A percentile compares a stretch with the other conserved stretches of the same genome.
Conservation (phyloP, 2,329 filamentous ascomycete species). For the Tolypocladium ophioglossoides region DNA sequence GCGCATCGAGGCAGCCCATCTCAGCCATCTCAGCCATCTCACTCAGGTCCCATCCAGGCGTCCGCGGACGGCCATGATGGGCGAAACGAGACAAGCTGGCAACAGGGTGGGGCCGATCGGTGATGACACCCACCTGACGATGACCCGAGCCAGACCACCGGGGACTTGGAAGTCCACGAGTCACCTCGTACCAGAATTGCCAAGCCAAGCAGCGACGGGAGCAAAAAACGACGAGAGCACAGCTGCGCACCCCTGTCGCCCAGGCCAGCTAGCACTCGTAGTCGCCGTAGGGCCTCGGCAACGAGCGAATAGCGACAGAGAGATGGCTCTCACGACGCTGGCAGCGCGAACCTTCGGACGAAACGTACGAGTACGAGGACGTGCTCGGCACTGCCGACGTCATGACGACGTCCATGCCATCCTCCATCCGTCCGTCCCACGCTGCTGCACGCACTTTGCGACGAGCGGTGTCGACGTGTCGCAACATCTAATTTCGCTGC, state of each 20-base stretch:
- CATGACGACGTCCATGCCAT: background rate
- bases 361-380: background rate
- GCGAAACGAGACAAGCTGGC: background rate
- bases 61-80: too few relatives aligned
- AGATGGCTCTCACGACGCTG: background rate
- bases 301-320: background rate
- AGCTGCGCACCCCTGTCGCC: background rate
- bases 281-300: background rate
- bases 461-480: background rate
- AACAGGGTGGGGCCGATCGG: background rate
- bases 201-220: background rate
- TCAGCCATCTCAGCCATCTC: background rate
- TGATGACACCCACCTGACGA: background rate
- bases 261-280: background rate
- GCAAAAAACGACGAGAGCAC: background rate
- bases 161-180: background rate
- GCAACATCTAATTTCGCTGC: background rate
- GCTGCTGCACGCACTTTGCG: background rate
- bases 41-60: too few relatives aligned
- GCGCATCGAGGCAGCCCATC: background rate
- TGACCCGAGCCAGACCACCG: background rate
- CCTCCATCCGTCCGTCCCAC: background rate
- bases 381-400: background rate
- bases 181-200: background rate
- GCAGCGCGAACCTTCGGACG: background rate